Evolutionary conservation across 1,284 basidiomycete genomes (phyloP), one percentile per base, ranked within the genome.

Genomic region (Ustilago nuda): DNA sequence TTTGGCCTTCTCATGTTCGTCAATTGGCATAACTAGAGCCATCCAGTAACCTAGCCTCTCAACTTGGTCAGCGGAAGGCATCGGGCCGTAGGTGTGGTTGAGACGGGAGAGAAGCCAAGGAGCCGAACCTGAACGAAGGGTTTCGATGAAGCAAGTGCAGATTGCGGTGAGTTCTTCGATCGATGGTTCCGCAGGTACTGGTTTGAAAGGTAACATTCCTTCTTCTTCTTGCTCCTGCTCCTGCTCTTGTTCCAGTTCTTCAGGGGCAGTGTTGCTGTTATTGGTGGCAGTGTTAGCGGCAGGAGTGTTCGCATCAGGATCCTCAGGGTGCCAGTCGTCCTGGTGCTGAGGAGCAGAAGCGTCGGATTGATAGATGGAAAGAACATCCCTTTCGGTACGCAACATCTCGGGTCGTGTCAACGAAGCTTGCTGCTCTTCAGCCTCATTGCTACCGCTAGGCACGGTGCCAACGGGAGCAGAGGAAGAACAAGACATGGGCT

Each of bases 41-140:
- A 97, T 94, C 93, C 94, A 98, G 63, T 79, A 83, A 12, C 78
- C 75, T 17, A 83, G 72, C 32, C 75, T 63, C 32, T 76, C 80
- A 17, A 83, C 79, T 55, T 83, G 79, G 37, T 74, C 61, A 2
- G 75, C 70, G 30, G 60, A 57, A 4, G 81, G 80, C 77, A 83
- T 79, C 7, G 79, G 78, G 2, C 81, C 81, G 45, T 82, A 83
- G 12, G 80, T 77, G 65, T 79, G 90, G 84, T 93, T 91, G 55
- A 97, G 89, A 52, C 93, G 90, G 82, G 95, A 93, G 4, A 94
- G 90, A 41, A 97, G 91, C 92, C 95, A 96, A 39, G 94, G 95
- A 1, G 94, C 93, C 0, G 92, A 92, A 19, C 93, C 93, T 3
- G 90, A 91, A 71, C 92, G 89, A 9, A 97, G 89, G 67, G 93